Evolutionary conservation across 106 monocot genomes (phyloP).

Genomic region (Apostasia ramifera): DNA sequence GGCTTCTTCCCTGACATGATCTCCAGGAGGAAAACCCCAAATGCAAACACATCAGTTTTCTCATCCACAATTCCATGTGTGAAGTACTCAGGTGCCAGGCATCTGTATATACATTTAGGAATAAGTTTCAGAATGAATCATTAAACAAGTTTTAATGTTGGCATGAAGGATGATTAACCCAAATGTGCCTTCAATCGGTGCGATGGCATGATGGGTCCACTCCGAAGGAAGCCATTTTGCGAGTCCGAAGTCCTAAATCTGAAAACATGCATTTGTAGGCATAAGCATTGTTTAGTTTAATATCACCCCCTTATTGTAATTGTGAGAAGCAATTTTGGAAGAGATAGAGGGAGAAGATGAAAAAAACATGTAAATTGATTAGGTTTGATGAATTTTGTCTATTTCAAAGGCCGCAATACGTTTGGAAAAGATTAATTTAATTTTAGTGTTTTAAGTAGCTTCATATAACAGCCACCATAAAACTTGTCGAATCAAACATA

Average conservation of each 20-base stretch:
- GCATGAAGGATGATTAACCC: conserved; percentile 20
- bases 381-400: too few relatives aligned
- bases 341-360: too few relatives aligned
- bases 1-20: conserved; percentile 69
- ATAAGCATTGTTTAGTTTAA: too few relatives aligned
- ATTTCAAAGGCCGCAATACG: too few relatives aligned
- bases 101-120: conserved; percentile 25
- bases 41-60: conserved; percentile 88
- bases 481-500: too few relatives aligned
- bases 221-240: conserved; percentile 63
- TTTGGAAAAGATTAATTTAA: too few relatives aligned
- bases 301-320: too few relatives aligned
- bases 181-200: conserved; percentile 57
- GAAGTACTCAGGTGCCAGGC: conserved; percentile 85
- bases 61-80: conserved; percentile 79
- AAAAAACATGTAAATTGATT: too few relatives aligned
- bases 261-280: background rate
- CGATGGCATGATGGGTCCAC: conserved; percentile 47
- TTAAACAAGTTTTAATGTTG: background rate
- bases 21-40: conserved; percentile 77
- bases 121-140: background rate
- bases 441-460: too few relatives aligned
- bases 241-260: conserved; percentile 68
- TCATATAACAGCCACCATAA: too few relatives aligned
- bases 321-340: too few relatives aligned